Evolutionary conservation across 2,329 filamentous ascomycete species (phyloP).

Genomic region (Aspergillus fijiensis): DNA sequence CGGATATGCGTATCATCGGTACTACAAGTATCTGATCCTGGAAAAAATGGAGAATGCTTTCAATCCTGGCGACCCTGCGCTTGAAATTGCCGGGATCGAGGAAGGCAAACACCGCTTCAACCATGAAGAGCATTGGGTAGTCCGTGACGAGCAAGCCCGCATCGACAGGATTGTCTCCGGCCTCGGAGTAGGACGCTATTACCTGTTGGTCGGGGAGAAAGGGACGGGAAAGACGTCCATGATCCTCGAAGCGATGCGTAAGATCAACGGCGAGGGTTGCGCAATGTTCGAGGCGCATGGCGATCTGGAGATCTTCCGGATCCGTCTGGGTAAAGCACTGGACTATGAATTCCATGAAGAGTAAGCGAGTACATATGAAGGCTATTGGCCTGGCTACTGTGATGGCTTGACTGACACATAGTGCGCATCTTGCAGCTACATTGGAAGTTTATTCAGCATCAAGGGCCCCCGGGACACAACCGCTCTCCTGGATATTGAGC

Average conservation of each 20-base stretch:
- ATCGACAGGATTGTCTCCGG: conserved; percentile 84
- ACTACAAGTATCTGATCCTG: conserved; percentile 89
- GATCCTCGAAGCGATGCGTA: conserved; percentile 92
- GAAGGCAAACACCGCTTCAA: conserved; percentile 39
- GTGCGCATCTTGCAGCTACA: conserved; percentile 46
- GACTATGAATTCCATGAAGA: conserved; percentile 98
- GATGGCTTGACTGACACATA: not conserved
- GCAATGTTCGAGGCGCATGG: conserved; percentile 97
- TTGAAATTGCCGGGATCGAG: conserved; percentile 68
- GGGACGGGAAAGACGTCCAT: conserved; percentile 96
- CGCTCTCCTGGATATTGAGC: conserved; percentile 89
- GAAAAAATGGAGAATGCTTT: conserved; percentile 92
- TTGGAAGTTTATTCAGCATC: conserved; percentile 93
- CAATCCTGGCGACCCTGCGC: conserved; percentile 83
- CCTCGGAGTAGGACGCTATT: conserved; percentile 74
- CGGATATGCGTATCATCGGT: conserved; percentile 74
- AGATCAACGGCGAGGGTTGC: conserved; percentile 82
- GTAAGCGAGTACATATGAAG: conserved; percentile 50
- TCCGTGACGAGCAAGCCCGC: conserved; percentile 74
- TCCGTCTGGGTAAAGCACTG: conserved; percentile 86
- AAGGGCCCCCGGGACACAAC: conserved; percentile 88
- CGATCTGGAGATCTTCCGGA: conserved; percentile 90
- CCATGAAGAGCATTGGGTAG: conserved; percentile 70
- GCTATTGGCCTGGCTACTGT: not conserved
- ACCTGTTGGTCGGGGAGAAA: conserved; percentile 90